These are phyloP conservation scores for Petunia axillaris DNA, from an alignment of 257 asterid species.

Conservation along the genomic window DNA sequence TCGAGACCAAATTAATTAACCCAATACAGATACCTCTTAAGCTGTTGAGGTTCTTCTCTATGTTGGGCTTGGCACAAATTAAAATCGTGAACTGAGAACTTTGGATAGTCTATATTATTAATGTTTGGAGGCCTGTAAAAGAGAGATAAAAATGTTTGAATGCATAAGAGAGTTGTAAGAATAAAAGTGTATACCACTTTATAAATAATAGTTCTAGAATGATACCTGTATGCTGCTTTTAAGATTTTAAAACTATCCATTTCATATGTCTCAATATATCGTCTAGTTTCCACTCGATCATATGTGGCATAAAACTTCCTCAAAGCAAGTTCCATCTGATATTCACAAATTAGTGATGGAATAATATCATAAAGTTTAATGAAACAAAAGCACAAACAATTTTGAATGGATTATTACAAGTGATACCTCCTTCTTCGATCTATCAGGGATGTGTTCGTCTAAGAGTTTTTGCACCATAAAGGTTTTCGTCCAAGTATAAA, in stretches of 20 bases:
- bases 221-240: slow-evolving; percentile 40
- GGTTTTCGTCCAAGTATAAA: no score
- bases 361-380: no score
- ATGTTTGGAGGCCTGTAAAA: slow-evolving; percentile 33
- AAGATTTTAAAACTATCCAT: slow-evolving; percentile 27
- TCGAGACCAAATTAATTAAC: no score
- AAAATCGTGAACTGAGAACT: slow-evolving; percentile 38
- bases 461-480: no score
- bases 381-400: no score
- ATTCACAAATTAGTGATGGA: neutral
- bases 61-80: slow-evolving; percentile 47
- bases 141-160: neutral
- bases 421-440: no score
- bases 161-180: neutral
- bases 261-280: slow-evolving; percentile 39
- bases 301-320: slow-evolving; percentile 40
- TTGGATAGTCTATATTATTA: slow-evolving; percentile 33
- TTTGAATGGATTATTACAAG: no score
- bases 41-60: slow-evolving; percentile 43
- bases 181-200: neutral
- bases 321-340: slow-evolving; percentile 42
- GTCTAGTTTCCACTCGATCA: slow-evolving; percentile 32
- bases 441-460: no score
- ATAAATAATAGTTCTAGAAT: neutral
- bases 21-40: slow-evolving; percentile 37